A percentile compares a stretch with the other conserved stretches of the same genome.
These are phyloP conservation scores for Trichosporon sp. DNA, from an alignment of 1,284 basidiomycete species.

Conservation along the genomic window DNA sequence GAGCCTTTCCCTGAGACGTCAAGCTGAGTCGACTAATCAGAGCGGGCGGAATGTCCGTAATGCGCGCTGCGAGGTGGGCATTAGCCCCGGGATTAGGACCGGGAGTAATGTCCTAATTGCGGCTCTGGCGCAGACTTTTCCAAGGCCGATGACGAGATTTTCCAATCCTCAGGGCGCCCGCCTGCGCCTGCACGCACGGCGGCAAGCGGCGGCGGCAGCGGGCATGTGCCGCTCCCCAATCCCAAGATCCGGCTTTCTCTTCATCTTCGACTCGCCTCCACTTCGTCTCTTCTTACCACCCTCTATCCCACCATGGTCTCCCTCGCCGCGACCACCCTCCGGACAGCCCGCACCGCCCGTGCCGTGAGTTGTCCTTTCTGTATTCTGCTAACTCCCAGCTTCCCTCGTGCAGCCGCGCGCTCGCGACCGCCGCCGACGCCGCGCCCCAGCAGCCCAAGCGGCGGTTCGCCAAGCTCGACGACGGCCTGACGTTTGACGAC, in stretches of 20 bases:
- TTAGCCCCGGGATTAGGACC: not conserved
- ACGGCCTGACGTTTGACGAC: slow-evolving; percentile 76
- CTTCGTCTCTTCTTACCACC: not conserved
- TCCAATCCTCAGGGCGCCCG: not conserved
- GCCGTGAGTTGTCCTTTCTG: not conserved
- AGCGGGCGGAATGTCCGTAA: not conserved
- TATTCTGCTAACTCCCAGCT: slow-evolving; percentile 8
- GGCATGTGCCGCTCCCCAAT: not conserved
- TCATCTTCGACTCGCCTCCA: not conserved
- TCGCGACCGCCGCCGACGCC: slow-evolving; percentile 30
- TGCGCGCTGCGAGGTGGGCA: not conserved
- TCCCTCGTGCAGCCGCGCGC: slow-evolving; percentile 20
- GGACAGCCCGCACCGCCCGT: not conserved
- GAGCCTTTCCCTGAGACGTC: not conserved
- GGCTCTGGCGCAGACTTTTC: not conserved
- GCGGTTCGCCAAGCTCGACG: slow-evolving; percentile 55
- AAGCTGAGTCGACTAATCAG: not conserved
- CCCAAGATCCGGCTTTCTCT: not conserved
- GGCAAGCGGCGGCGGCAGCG: not conserved
- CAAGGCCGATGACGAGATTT: slow-evolving; percentile 4
- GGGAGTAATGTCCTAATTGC: not conserved
- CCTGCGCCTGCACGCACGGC: not conserved
- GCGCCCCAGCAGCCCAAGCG: slow-evolving; percentile 13
- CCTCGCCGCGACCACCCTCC: not conserved
- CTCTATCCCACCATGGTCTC: not conserved